Evolutionary conservation across 129 eudicot species (phyloP), one percentile per base, ranked within the genome.

Genomic region (Flaveria linearis): DNA sequence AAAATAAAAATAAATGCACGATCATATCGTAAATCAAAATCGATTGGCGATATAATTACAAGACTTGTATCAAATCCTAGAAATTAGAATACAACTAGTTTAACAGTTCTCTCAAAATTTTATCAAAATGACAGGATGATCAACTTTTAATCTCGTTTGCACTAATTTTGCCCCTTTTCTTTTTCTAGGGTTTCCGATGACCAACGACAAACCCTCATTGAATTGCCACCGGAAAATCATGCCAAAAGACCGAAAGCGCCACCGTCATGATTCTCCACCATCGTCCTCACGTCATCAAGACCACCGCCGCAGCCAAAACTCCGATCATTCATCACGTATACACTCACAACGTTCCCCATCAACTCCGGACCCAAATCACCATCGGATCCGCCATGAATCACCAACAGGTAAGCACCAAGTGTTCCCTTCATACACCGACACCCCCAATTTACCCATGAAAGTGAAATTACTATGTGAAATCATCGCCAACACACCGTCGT

Each of bases 381-480:
- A 23, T 41, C 78, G 78, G 11, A 82, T 49, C 53, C 57, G 30
- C 23, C 83, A 77, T 3, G 56, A 68, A 52, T 71, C 56, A 26
- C 74, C 78, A 69, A n/a, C 47, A 4, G 84, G 96, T 87, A 92
- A 87, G 88, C 91, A 43, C 18, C 83, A 88, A 9, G 26, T 81
- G 28, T 89, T 87, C 28, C 51, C 78, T 74, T 87, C 98, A 2
- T 85, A 86, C 78, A 52, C 39, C 8, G 93, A 86, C 39, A 73
- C 79, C 72, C 88, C 94, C 49, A 71, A 83, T 86, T 63, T 90
- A 28, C 77, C 91, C 20, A 67, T 84, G 18, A 92, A 90, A 81
- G 72, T 92, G 16, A 87, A 84, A 86, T 11, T 92, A 17, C 81
- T 92, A 4, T 92, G 98, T 61, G 91, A 89, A 77, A 85, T 90